Evolutionary conservation across 768 basidiomycete genomes (phyloP).

Genomic region (Ramaria sp.): DNA sequence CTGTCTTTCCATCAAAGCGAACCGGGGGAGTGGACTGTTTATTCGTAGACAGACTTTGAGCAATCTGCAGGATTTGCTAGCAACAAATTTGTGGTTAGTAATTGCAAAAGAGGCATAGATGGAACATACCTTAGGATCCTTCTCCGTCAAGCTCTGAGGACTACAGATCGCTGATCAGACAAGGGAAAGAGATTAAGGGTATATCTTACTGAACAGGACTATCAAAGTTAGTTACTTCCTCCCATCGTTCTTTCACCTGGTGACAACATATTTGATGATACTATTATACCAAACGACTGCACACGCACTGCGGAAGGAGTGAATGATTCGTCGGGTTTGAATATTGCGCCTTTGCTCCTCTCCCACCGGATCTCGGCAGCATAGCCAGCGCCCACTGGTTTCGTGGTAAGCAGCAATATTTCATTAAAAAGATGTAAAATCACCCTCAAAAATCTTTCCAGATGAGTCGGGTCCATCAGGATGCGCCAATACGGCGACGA

Average conservation of each 20-base stretch:
- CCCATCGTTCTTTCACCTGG: constrained; percentile 78
- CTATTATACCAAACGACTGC: background rate
- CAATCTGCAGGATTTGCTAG: constrained; percentile 48
- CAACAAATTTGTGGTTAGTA: background rate
- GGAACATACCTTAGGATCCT: background rate
- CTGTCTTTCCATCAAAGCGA: constrained; percentile 81
- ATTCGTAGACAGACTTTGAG: constrained; percentile 57
- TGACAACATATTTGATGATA: background rate
- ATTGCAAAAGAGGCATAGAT: background rate
- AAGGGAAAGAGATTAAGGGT: background rate
- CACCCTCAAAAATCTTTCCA: constrained; percentile 70
- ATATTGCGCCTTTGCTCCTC: constrained; percentile 74
- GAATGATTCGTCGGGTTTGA: constrained; percentile 83
- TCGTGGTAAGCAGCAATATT: background rate
- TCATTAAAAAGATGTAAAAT: background rate
- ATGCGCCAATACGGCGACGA: constrained; percentile 81
- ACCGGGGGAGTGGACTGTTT: constrained; percentile 57
- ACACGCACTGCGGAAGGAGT: constrained; percentile 81
- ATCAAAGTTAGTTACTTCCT: constrained; percentile 69
- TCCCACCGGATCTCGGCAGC: constrained; percentile 91
- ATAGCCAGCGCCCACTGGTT: constrained; percentile 73
- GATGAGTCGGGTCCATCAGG: constrained; percentile 71
- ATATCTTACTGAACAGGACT: constrained; percentile 51
- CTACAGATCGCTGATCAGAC: background rate
- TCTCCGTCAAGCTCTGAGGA: background rate